These are phyloP conservation scores for Perkinsus marinus DNA, from an alignment of 169 alveolate genomes.

Conservation along the genomic window DNA sequence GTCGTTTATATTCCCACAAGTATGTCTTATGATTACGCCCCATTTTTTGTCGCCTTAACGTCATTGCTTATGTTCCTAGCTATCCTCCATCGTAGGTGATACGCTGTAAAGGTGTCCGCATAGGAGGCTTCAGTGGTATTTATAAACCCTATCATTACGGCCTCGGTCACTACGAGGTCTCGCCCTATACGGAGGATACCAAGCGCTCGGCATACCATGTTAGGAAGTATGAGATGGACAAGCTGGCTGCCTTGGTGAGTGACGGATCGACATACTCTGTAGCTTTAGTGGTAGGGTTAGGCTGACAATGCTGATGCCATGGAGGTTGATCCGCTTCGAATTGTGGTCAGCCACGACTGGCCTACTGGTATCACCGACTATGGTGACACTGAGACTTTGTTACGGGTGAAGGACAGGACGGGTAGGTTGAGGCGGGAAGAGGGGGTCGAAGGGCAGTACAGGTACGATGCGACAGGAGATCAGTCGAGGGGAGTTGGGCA, in stretches of 20 bases:
- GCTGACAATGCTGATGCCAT: not conserved
- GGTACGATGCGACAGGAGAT: not conserved
- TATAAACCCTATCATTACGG: slow-evolving; percentile 60
- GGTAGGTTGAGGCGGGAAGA: not conserved
- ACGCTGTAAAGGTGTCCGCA: slow-evolving; percentile 57
- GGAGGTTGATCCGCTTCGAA: slow-evolving; percentile 49
- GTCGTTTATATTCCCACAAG: too few relatives aligned
- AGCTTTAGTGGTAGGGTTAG: not conserved
- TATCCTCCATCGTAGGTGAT: not conserved
- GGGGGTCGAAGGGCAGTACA: not conserved
- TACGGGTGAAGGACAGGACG: not conserved
- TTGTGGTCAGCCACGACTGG: slow-evolving; percentile 89
- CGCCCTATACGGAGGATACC: slow-evolving; percentile 61
- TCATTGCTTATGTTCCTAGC: too few relatives aligned
- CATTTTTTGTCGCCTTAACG: too few relatives aligned
- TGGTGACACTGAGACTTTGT: not conserved
- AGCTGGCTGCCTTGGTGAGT: slow-evolving; percentile 31
- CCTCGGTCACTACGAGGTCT: slow-evolving; percentile 66
- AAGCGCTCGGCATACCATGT: slow-evolving; percentile 65
- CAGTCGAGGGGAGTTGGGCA: not conserved
- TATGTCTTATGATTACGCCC: too few relatives aligned
- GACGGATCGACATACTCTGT: not conserved
- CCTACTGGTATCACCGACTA: slow-evolving; percentile 40
- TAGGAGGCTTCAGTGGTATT: slow-evolving; percentile 88
- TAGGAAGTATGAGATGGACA: slow-evolving; percentile 71